phyloP scores from a whole-genome alignment of 1,284 basidiomycete species.

The Ustilago cynodontis region DNA sequence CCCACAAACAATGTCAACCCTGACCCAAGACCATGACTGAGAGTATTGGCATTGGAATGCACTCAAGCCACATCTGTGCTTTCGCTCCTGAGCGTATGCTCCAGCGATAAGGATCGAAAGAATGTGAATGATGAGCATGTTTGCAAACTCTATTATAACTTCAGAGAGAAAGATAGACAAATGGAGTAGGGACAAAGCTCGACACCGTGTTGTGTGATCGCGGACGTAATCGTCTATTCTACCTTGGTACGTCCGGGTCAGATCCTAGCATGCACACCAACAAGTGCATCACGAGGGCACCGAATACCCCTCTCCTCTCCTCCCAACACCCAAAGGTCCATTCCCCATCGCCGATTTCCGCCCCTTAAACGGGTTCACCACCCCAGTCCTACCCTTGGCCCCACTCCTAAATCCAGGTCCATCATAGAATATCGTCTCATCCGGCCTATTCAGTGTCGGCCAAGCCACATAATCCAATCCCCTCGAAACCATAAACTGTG shows the following conservation, averaged over 20 bases:
- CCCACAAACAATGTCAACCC: no score
- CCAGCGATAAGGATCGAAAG: no score
- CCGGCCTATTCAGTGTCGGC: constrained; percentile 66
- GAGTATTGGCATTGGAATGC: no score
- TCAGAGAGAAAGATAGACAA: neutral
- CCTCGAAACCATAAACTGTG: constrained; percentile 60
- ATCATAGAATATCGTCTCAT: constrained; percentile 63
- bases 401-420: constrained; percentile 66
- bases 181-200: neutral
- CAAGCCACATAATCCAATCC: constrained; percentile 68
- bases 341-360: constrained; percentile 6
- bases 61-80: no score
- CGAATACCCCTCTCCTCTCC: constrained; percentile 44
- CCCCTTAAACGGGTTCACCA: constrained; percentile 38
- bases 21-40: no score
- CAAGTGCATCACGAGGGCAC: constrained; percentile 12
- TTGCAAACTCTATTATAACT: neutral
- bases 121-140: no score
- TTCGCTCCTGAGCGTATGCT: no score
- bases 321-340: constrained; percentile 14
- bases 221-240: neutral
- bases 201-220: no score
- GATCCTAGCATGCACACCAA: no score
- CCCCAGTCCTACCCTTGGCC: constrained; percentile 51
- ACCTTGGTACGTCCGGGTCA: no score